phyloP scores from a whole-genome alignment of 768 basidiomycete species.

The Auriscalpium microsporum region DNA sequence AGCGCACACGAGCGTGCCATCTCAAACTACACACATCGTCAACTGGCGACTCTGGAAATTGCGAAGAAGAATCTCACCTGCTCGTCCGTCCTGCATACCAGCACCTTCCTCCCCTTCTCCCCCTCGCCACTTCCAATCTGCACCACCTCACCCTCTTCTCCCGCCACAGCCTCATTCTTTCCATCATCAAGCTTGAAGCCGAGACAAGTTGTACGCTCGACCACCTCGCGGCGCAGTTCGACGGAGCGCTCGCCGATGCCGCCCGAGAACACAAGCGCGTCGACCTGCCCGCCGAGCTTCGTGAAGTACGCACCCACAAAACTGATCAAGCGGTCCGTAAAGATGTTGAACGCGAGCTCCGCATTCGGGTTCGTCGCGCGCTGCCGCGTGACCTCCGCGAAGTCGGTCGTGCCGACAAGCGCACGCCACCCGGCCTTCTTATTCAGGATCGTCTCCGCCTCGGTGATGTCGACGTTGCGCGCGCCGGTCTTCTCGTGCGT shows the following conservation, averaged over 20 bases:
- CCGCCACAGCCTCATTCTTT: conserved; percentile 37
- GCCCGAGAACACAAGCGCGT: conserved; percentile 80
- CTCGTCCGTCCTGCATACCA: conserved; percentile 64
- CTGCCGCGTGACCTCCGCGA: conserved; percentile 50
- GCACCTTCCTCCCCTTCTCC: conserved; percentile 24
- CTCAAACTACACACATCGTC: not conserved
- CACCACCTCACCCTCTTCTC: conserved; percentile 32
- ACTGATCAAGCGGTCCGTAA: conserved; percentile 67
- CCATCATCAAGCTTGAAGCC: conserved; percentile 48
- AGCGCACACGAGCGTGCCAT: not conserved
- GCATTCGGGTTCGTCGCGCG: conserved; percentile 26
- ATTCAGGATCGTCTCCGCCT: conserved; percentile 71
- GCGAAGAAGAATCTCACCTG: conserved; percentile 32
- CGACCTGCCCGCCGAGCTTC: conserved; percentile 57
- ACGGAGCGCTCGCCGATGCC: conserved; percentile 78
- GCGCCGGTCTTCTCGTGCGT: conserved; percentile 41
- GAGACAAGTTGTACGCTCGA: conserved; percentile 44
- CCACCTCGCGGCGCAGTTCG: conserved; percentile 52
- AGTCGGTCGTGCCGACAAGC: conserved; percentile 75
- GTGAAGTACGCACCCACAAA: conserved; percentile 70
- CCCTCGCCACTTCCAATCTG: conserved; percentile 32
- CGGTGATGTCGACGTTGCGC: conserved; percentile 41
- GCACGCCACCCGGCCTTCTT: conserved; percentile 66
- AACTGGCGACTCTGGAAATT: not conserved
- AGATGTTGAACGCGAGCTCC: conserved; percentile 67